Conservation (phyloP, 2,329 filamentous ascomycete genomes). For the Leptographium radiaticola region DNA sequence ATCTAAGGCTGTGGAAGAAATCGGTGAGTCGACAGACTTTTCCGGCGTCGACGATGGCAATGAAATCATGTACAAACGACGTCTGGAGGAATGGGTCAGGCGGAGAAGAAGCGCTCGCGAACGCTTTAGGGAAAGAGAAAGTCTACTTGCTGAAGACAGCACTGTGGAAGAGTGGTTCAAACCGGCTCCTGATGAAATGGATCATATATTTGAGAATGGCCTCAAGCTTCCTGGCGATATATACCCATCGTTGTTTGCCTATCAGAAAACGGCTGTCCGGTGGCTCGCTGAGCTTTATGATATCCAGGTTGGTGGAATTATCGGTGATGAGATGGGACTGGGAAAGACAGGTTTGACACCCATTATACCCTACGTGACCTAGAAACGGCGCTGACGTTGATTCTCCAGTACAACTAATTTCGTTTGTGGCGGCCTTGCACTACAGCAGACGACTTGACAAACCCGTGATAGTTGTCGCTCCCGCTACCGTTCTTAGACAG, state of each 20-base stretch:
- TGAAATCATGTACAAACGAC: slow-evolving; percentile 63
- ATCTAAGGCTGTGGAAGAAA: slow-evolving; percentile 4
- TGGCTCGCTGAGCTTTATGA: slow-evolving; percentile 90
- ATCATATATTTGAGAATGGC: slow-evolving; percentile 61
- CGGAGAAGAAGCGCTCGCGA: slow-evolving; percentile 29
- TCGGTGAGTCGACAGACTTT: slow-evolving; percentile 31
- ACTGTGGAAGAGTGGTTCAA: slow-evolving; percentile 62
- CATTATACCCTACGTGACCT: background rate
- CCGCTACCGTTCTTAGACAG: slow-evolving; percentile 87
- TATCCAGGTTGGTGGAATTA: slow-evolving; percentile 82
- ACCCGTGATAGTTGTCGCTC: slow-evolving; percentile 83
- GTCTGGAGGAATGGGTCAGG: slow-evolving; percentile 63
- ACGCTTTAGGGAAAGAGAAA: slow-evolving; percentile 20
- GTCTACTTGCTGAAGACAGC: slow-evolving; percentile 23
- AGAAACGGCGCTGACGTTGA: slow-evolving; percentile 43
- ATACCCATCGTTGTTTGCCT: slow-evolving; percentile 82
- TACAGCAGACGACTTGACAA: slow-evolving; percentile 77
- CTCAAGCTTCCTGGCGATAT: slow-evolving; percentile 85
- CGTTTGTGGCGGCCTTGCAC: slow-evolving; percentile 81
- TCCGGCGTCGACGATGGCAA: slow-evolving; percentile 75
- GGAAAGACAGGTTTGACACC: slow-evolving; percentile 57
- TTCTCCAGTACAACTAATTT: slow-evolving; percentile 46
- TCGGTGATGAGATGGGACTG: slow-evolving; percentile 98
- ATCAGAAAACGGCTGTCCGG: slow-evolving; percentile 92
- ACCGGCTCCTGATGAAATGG: slow-evolving; percentile 70